Evolutionary conservation across 2,329 filamentous ascomycete species (phyloP), one percentile per base, ranked within the genome.

Genomic region (Fusarium verrucosum): DNA sequence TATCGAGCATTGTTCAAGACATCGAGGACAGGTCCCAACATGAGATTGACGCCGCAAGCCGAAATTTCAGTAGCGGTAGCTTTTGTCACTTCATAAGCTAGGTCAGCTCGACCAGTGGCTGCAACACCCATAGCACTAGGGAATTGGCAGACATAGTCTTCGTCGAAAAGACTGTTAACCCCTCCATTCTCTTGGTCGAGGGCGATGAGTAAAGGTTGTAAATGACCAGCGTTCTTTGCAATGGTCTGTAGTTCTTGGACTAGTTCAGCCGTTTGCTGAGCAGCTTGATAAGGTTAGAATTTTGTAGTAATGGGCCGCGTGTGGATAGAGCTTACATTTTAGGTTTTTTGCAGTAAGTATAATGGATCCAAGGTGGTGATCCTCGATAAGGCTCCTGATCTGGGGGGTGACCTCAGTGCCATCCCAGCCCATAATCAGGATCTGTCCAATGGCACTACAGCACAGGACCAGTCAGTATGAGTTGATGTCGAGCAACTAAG

Each of bases 151-250:
- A 98, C 94, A 75, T 94, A 95, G 72, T 95, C 92, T 70, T 97
- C 93, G 75, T 98, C 94, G 73, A 96, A 97, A 4, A 98, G 85
- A 78, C 92, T 97, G 80, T 97, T 98, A 76, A 97, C 94, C 4
- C 94, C 94, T 65, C 95, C 95, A 87, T 99, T 98, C 77, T 99
- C 95, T 75, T 99, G 95, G 74, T 98, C 95, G 33, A 98, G 82
- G 35, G 91, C 94, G 70, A 99, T 97, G 51, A 96, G 83, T 17
- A 99, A 81, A 3, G 95, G 95, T 4, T 94, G 89, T 4, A 91
- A 90, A 76, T 98, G 94, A 19, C 94, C 94, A 58, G 94, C 90
- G 77, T 96, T 86, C 73, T 92, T 91, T 33, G 95, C 95, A 73
- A 96, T 94, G 45, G 89, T 93, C 78, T 99, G 95, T 40, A 99